Evolutionary conservation across 768 basidiomycete genomes (phyloP).

Genomic region (Auriscalpium vulgare): DNA sequence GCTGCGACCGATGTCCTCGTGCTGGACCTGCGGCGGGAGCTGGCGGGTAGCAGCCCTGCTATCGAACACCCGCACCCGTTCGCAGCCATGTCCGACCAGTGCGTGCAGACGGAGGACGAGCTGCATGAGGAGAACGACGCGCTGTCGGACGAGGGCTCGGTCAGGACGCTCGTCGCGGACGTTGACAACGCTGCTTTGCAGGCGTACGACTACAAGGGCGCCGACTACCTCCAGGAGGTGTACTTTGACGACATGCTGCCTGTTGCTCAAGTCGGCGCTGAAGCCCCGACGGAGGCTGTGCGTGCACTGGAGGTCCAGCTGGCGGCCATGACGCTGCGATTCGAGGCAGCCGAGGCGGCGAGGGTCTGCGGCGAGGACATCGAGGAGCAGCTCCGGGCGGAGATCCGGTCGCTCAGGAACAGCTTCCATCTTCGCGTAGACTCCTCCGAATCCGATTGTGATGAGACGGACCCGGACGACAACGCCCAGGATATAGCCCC

Average conservation of each 20-base stretch:
- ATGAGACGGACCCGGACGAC: too few relatives aligned
- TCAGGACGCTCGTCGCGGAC: neutral
- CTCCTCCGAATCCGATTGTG: too few relatives aligned
- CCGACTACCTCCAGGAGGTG: neutral
- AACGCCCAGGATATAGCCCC: too few relatives aligned
- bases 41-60: conserved; percentile 1
- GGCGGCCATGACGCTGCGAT: conserved; percentile 12
- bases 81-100: neutral
- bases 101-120: neutral
- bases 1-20: conserved; percentile 3
- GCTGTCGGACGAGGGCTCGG: neutral
- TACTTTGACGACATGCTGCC: neutral
- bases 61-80: neutral
- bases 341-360: conserved; percentile 13
- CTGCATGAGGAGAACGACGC: neutral
- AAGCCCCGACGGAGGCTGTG: neutral
- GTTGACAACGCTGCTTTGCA: too few relatives aligned
- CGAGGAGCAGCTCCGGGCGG: conserved; percentile 7
- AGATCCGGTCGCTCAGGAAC: neutral
- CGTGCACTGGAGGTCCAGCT: conserved; percentile 3
- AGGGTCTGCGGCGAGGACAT: conserved; percentile 12
- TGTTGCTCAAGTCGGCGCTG: neutral
- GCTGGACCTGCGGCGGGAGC: conserved; percentile 7
- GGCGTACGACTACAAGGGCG: too few relatives aligned
- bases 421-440: neutral